Evolutionary conservation across 2,329 filamentous ascomycete genomes (phyloP), one percentile per base, ranked within the genome.

Genomic region (Alternaria angustiovoidea): DNA sequence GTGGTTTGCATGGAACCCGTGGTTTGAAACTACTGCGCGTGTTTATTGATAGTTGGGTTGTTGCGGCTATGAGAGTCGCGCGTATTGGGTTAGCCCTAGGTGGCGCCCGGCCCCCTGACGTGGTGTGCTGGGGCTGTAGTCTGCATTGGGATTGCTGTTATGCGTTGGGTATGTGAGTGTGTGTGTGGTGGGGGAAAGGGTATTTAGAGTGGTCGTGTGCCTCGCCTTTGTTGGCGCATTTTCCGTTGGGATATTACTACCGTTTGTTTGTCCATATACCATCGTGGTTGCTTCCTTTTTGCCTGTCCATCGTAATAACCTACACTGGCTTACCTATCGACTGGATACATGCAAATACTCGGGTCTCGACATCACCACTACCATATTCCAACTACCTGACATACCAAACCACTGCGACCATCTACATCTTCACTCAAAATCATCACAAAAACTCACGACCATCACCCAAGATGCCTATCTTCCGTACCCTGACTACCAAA

Each of bases 401-500:
- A 28, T 24, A 24, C 36, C 30, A 51, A 18, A 18, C 24, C 7
- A 26, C 32, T 36, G 20, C 32, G 8, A 49, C 24, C 46, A 49
- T n/a, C n/a, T 30, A 53, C 14, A 24, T 44, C 32, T 42, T 49
- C 22, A 44, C 48, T 18, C 39, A 36, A 18, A 43, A 16, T 41
- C 32, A 24, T 12, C 7, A 14, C 18, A 18, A 51, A 41, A 26
- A 26, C 16, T 20, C 20, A 44, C 34, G 18, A n/a, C 48, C 39
- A 41, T 26, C 34, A 32, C 26, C 22, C 52, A 69, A 49, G 4
- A 76, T 77, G 74, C 71, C 74, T 20, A 57, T 77, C 59, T 63
- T 76, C 18, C 70, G 72, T 62, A 65, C 54, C 49, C 57, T 76
- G 34, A 74, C 72, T 12, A 70, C 64, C 22, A 76, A 73, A 53